phyloP scores from a whole-genome alignment of 306 rosid genomes.

The Medicago lupulina region DNA sequence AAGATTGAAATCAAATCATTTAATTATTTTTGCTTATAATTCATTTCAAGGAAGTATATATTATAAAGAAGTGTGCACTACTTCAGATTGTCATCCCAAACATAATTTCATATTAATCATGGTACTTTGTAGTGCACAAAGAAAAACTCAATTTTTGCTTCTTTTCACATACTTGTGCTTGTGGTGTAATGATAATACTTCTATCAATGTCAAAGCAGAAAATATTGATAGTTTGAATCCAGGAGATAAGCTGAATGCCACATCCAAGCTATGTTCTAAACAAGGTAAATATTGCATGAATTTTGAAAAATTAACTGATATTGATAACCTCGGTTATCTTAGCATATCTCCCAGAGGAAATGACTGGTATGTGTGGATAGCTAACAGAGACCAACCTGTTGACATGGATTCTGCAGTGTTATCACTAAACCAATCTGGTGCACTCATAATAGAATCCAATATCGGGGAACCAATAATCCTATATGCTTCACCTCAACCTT shows the following conservation, averaged over 20 bases:
- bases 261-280: background rate
- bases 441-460: slow-evolving; percentile 23
- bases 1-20: too few species aligned
- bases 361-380: background rate
- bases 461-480: slow-evolving; percentile 16
- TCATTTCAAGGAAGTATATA: too few species aligned
- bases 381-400: slow-evolving; percentile 9
- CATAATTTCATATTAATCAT: background rate
- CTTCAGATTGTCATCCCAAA: background rate
- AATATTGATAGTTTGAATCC: background rate
- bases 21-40: too few species aligned
- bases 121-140: background rate
- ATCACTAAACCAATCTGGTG: slow-evolving; percentile 2
- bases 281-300: background rate
- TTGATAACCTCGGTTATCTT: background rate
- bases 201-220: background rate
- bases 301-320: background rate
- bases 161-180: background rate
- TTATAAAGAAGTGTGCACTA: too few species aligned
- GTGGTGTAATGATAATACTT: background rate
- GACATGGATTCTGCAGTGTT: background rate
- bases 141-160: too few species aligned
- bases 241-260: background rate
- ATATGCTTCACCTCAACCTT: slow-evolving; percentile 1
- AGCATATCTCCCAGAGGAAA: too few species aligned